Evolutionary conservation across 2,329 filamentous ascomycete species (phyloP).

Genomic region (Macrophomina phaseolina): DNA sequence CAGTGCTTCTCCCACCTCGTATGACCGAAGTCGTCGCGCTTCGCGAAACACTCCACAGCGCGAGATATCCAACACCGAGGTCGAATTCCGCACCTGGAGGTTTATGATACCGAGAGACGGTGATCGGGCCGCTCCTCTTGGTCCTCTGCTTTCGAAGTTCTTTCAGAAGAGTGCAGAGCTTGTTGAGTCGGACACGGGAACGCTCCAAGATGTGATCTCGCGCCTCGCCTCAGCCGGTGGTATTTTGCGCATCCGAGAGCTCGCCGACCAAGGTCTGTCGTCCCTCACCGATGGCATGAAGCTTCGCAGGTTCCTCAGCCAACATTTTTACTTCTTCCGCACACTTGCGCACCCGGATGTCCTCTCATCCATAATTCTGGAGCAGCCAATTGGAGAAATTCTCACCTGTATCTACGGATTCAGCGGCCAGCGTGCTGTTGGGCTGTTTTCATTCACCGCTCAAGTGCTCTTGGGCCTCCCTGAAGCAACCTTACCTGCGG

Average conservation of each 20-base stretch:
- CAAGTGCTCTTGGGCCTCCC: conserved; percentile 27
- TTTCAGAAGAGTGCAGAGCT: conserved; percentile 15
- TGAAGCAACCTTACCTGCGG: too few relatives aligned
- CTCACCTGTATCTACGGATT: conserved; percentile 45
- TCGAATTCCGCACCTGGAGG: conserved; percentile 14
- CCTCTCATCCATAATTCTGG: conserved; percentile 42
- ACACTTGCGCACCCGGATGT: conserved; percentile 43
- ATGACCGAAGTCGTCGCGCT: too few relatives aligned
- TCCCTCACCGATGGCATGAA: not conserved
- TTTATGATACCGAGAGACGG: conserved; percentile 3
- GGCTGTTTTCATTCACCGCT: conserved; percentile 39
- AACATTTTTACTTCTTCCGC: conserved; percentile 32
- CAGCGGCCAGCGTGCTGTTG: conserved; percentile 38
- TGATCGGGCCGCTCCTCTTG: not conserved
- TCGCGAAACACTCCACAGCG: too few relatives aligned
- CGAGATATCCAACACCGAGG: not conserved
- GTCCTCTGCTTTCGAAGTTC: conserved; percentile 1
- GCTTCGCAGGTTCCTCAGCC: not conserved
- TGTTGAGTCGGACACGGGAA: not conserved
- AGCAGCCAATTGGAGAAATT: conserved; percentile 42
- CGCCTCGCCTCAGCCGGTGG: conserved; percentile 33
- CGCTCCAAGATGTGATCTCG: conserved; percentile 32
- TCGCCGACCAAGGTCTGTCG: conserved; percentile 26
- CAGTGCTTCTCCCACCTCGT: too few relatives aligned
- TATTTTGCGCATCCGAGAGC: conserved; percentile 30